These are phyloP conservation scores for Cladophialophora carrionii DNA, from an alignment of 2,329 filamentous ascomycete species.

Conservation along the genomic window DNA sequence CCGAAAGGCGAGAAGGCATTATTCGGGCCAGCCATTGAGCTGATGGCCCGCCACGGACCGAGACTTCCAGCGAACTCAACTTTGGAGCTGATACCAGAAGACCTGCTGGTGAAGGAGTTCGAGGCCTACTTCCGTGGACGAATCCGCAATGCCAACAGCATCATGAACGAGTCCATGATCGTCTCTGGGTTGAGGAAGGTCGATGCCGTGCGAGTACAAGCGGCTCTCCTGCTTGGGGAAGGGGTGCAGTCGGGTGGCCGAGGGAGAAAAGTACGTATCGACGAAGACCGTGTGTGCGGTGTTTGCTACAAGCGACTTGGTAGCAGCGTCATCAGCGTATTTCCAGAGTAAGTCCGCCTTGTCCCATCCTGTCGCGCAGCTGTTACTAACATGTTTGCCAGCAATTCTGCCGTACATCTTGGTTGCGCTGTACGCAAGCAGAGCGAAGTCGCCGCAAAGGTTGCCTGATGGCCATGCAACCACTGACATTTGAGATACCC, in stretches of 20 bases:
- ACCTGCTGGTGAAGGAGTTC: slow-evolving; percentile 75
- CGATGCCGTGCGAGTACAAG: slow-evolving; percentile 76
- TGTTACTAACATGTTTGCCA: slow-evolving; percentile 35
- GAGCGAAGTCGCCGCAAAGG: slow-evolving; percentile 37
- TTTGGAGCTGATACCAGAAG: slow-evolving; percentile 79
- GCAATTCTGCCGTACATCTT: slow-evolving; percentile 72
- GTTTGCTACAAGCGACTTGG: slow-evolving; percentile 93
- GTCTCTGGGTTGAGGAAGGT: slow-evolving; percentile 76
- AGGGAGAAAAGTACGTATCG: slow-evolving; percentile 74
- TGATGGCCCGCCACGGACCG: slow-evolving; percentile 91
- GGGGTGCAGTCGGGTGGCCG: slow-evolving; percentile 57
- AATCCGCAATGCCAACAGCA: slow-evolving; percentile 81
- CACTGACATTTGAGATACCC: slow-evolving; percentile 34
- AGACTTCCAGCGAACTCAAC: slow-evolving; percentile 86
- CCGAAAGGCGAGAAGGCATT: slow-evolving; percentile 71
- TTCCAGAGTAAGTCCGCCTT: slow-evolving; percentile 69
- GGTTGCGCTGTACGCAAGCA: slow-evolving; percentile 65
- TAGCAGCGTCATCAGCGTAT: slow-evolving; percentile 84
- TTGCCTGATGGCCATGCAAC: not conserved
- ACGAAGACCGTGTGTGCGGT: slow-evolving; percentile 85
- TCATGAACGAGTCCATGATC: slow-evolving; percentile 78
- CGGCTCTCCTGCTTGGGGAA: slow-evolving; percentile 73
- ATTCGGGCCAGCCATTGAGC: slow-evolving; percentile 76
- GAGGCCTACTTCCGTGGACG: slow-evolving; percentile 90
- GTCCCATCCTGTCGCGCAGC: not conserved